Base-by-base conservation (phyloP, 495 filamentous ascomycete species). In the Penicillium antarcticum region DNA sequence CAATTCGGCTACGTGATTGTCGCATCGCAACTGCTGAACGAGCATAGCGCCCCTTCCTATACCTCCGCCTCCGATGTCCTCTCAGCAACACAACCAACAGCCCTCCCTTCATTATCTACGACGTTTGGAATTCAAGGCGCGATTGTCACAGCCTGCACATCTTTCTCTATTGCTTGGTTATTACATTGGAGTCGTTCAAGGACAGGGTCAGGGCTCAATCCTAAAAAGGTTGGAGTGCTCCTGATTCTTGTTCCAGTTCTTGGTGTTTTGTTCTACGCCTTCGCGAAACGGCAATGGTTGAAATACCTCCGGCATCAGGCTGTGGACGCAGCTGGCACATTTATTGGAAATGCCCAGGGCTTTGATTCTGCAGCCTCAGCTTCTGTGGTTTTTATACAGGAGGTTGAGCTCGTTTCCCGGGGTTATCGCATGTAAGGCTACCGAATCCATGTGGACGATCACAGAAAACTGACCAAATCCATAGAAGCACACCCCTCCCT, bases 1-100 rank as follows among this genome's bases (percentile, higher is more conserved):
- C 87, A 92, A 58, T 97, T 97, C 48, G 87, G 94, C 19, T 97
- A 97, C 65, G 87, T 91, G 29, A 92, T 98, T 52, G 86, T 97
- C 43, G 91, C 92, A 23, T 98, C 94, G 34, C 94, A 95, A 62
- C 80, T 98, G 17, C 74, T 98, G 45, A 88, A 80, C 57, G 86
- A 89, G 45, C 83, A 79, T 58, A 77, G 71, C 45, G 74, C 75
- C 18, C 71, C 72, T 18, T 73, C 68, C 34, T 76, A 76, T 55
- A 70, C 70, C 10, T 71, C 72, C n/a, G 68, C 75, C 18, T 57
- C 69, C 26, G 68, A 73, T 45, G 68, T 74, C 13, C 49, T 66
- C 7, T 66, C 74, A 13, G 62, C 62, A 48, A 62, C 67, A 8
- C 66, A 61, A 23, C 57, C 65, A 7, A 39, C 65, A 18, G 69